phyloP scores from a whole-genome alignment of 495 filamentous ascomycete species.

The Entonaema liquescens region DNA sequence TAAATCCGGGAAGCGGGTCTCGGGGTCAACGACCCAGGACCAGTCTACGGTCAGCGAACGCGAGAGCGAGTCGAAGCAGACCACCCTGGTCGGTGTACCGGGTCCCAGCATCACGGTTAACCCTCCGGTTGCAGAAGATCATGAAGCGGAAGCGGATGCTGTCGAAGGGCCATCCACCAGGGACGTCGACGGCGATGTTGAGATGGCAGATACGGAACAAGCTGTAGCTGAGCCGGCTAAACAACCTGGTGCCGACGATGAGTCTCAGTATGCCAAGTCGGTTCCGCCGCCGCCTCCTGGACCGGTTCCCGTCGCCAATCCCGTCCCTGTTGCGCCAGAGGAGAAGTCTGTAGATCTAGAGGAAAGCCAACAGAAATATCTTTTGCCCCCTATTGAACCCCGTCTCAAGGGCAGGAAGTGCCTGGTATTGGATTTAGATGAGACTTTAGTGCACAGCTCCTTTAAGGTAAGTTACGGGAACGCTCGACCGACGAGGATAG shows the following conservation, averaged over 20 bases:
- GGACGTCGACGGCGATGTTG: constrained; percentile 67
- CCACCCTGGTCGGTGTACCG: constrained; percentile 49
- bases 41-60: constrained; percentile 54
- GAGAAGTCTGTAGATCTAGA: constrained; percentile 50
- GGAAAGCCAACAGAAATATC: constrained; percentile 68
- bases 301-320: constrained; percentile 40
- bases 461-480: constrained; percentile 79
- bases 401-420: constrained; percentile 89
- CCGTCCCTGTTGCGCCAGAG: constrained; percentile 32
- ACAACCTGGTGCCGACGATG: constrained; percentile 45
- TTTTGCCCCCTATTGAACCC: constrained; percentile 80
- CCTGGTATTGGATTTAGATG: constrained; percentile 93
- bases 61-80: constrained; percentile 58
- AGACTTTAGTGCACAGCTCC: constrained; percentile 98
- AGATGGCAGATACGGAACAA: constrained; percentile 66
- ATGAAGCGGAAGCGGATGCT: constrained; percentile 40
- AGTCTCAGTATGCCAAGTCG: constrained; percentile 56
- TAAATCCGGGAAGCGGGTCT: constrained; percentile 54
- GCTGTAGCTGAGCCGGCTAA: constrained; percentile 43
- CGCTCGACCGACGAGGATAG: constrained; percentile 2
- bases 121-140: constrained; percentile 45
- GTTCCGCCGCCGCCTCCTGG: constrained; percentile 66
- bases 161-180: constrained; percentile 37
- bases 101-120: constrained; percentile 58
- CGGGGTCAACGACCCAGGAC: constrained; percentile 54